These are phyloP conservation scores for Fusarium mexicanum DNA, from an alignment of 2,329 filamentous ascomycete species.

Conservation along the genomic window DNA sequence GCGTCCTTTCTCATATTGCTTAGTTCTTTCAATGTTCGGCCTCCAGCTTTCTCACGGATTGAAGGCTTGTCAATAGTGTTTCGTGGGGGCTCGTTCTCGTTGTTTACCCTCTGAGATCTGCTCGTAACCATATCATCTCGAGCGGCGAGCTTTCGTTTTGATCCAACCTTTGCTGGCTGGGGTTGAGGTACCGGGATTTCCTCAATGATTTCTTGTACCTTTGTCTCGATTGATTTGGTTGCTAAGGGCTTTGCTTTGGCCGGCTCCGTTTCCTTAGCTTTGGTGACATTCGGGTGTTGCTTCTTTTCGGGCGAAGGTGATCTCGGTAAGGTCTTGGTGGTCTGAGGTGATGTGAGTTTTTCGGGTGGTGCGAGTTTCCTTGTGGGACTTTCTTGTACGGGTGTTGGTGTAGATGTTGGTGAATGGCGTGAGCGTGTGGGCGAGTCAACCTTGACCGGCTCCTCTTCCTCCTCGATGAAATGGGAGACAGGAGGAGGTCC, in stretches of 20 bases:
- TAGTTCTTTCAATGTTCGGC: conserved; percentile 59
- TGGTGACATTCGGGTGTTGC: conserved; percentile 4
- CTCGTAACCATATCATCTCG: conserved; percentile 62
- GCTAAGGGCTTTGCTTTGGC: neutral
- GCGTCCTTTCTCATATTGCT: conserved; percentile 54
- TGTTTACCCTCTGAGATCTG: conserved; percentile 36
- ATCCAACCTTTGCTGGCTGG: conserved; percentile 55
- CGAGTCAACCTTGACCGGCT: conserved; percentile 64
- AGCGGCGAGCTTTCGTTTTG: conserved; percentile 67
- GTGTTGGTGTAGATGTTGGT: conserved; percentile 13
- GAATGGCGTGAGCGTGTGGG: conserved; percentile 47
- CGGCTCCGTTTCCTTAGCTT: neutral
- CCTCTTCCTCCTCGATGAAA: conserved; percentile 66
- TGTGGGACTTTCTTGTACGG: conserved; percentile 37
- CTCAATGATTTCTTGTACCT: neutral
- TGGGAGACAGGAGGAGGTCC: conserved; percentile 70
- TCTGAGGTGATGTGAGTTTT: conserved; percentile 44
- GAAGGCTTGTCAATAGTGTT: conserved; percentile 40
- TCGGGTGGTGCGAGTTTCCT: conserved; percentile 46
- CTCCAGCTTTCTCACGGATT: conserved; percentile 49
- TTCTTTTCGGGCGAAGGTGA: conserved; percentile 45
- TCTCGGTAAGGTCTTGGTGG: conserved; percentile 27
- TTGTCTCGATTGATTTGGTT: conserved; percentile 12
- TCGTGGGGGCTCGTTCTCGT: conserved; percentile 45
- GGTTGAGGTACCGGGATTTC: conserved; percentile 29